A percentile compares a stretch with the other conserved stretches of the same genome.
Evolutionary conservation across 768 basidiomycete genomes (phyloP).

Genomic region (Cystofilobasidium ferigula): DNA sequence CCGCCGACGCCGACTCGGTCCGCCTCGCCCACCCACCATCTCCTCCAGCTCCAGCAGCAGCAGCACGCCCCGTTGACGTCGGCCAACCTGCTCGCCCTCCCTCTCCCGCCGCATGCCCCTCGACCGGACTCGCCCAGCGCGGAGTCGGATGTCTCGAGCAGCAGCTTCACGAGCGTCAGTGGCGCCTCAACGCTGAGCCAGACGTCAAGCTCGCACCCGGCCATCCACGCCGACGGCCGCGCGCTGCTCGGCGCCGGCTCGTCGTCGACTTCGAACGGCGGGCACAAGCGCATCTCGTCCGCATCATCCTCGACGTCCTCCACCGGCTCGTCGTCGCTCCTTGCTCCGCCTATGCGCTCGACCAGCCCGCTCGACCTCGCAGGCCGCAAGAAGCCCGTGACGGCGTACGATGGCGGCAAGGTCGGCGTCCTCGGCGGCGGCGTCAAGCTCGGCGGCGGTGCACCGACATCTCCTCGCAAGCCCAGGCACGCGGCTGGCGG

Average conservation of each 20-base stretch:
- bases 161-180: neutral
- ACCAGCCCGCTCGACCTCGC: neutral
- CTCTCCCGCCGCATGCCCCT: slow-evolving; percentile 5
- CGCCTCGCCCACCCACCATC: neutral
- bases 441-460: slow-evolving; percentile 37
- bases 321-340: neutral
- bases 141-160: neutral
- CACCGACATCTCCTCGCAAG: neutral
- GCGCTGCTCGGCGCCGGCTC: neutral
- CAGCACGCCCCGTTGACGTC: neutral
- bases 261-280: neutral
- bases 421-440: slow-evolving; percentile 40
- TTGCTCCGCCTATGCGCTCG: neutral
- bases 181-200: neutral
- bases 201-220: neutral
- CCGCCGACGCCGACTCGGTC: slow-evolving; percentile 15
- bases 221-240: slow-evolving; percentile 3
- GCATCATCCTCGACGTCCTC: neutral
- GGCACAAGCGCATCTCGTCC: neutral
- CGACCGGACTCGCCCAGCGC: slow-evolving; percentile 6
- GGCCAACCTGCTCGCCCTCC: slow-evolving; percentile 9
- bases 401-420: slow-evolving; percentile 39
- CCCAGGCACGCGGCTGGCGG: neutral
- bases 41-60: too few species aligned
- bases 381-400: slow-evolving; percentile 28